Base-by-base conservation (phyloP, 495 filamentous ascomycete species). In the Hypoxylon lienhwacheense region DNA sequence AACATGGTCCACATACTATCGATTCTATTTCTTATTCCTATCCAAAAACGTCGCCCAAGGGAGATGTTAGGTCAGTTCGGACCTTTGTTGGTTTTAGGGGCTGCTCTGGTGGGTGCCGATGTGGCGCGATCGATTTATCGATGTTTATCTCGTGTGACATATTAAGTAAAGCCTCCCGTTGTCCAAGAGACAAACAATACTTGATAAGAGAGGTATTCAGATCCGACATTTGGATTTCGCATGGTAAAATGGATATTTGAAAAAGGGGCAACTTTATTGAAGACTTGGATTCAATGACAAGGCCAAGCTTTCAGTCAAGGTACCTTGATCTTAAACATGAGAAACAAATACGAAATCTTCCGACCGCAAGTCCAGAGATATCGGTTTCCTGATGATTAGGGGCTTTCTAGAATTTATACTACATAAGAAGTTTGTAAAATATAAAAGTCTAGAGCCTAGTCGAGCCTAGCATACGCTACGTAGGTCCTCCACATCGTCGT, bases 1-100 rank as follows among this genome's bases (percentile, higher is more conserved):
- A 50, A 46, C 15, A 46, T 31, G 48, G 54, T 50, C 54, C 59
- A 53, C 54, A 36, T 47, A 53, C 52, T 61, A 61, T 61, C 26
- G 52, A 55, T 52, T 57, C 43, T 37, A 12, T 44, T 29, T 39
- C 26, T 34, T 44, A 28, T 36, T 52, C 21, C 29, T 35, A 29
- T 43, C 17, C 25, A 31, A 59, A 31, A n/a, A 45, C 29, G 20
- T 39, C 43, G 36, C 16, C 26, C 8, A 58, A 56, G 48, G 53
- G 54, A 58, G 44, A 7, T 29, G 47, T 49, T 14, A 33, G 44
- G 44, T 22, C 25, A 34, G 44, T 51, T 32, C 22, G 43, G 39
- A 36, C 36, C 43, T 20, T 46, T 37, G 31, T 39, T 37, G 44
- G 28, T 28, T 43, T 49, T 22, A 47, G 25, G 35, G 34, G 26